Percentiles rank a stretch among this genome's conserved stretches.
Conservation (phyloP, 257 asterid species). For the Solanum chaucha region DNA sequence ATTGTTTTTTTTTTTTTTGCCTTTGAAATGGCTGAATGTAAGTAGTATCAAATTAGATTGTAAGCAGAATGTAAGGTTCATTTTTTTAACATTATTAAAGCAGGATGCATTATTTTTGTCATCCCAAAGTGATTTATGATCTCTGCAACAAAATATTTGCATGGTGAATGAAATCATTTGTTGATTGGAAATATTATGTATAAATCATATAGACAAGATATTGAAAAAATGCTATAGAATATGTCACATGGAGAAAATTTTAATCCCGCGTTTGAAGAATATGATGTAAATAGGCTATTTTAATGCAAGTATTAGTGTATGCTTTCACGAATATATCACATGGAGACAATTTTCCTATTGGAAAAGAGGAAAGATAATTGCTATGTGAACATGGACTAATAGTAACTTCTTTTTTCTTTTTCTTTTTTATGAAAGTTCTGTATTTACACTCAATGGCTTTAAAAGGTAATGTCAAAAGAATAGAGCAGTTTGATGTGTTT, state of each 20-base stretch:
- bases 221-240: neutral
- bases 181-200: neutral
- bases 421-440: neutral
- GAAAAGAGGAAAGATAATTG: neutral
- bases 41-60: neutral
- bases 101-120: neutral
- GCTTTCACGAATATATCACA: neutral
- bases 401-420: neutral
- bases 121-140: neutral
- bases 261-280: neutral
- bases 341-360: neutral
- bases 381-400: neutral
- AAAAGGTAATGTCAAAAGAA: neutral
- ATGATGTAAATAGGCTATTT: neutral
- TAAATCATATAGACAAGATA: neutral
- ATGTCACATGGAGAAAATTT: too few species aligned
- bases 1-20: neutral
- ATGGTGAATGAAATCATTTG: neutral
- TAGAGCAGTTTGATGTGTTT: neutral
- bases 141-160: neutral
- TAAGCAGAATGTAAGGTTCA: neutral
- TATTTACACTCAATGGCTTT: neutral
- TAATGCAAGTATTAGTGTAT: neutral
- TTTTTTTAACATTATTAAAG: neutral
- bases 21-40: neutral